Percentiles rank a stretch among this genome's conserved stretches.
Conservation (phyloP, 257 asterid genomes). For the Solanum habrochaites region DNA sequence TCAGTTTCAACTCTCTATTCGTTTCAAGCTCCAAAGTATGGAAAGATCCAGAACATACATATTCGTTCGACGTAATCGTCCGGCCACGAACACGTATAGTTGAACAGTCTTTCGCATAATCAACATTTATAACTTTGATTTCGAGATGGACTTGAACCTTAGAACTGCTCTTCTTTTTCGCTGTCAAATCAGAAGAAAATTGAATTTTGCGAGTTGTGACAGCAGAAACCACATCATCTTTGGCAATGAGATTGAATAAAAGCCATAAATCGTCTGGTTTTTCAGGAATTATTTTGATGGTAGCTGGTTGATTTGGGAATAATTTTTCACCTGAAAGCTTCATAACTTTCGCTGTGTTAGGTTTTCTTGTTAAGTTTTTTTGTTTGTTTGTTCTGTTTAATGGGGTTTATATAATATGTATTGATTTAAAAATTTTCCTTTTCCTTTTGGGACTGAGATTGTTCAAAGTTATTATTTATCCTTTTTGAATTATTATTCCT, state of each 20-base stretch:
- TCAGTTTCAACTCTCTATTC: not conserved
- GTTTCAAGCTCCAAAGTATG: not conserved
- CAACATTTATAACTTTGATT: not conserved
- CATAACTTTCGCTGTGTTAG: not conserved
- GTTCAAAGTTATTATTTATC: no score
- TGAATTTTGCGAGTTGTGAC: not conserved
- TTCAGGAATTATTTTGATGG: not conserved
- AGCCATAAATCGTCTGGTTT: not conserved
- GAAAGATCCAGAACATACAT: not conserved
- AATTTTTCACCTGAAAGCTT: not conserved
- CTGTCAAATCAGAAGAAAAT: not conserved
- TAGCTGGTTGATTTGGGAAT: not conserved
- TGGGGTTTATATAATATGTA: not conserved
- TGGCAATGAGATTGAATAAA: not conserved
- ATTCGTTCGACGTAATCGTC: not conserved
- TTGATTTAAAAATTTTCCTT: not conserved
- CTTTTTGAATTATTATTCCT: no score
- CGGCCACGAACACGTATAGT: not conserved
- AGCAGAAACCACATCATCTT: not conserved
- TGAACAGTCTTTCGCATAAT: not conserved
- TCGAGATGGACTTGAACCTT: not conserved
- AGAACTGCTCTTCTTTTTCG: not conserved
- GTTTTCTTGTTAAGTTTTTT: not conserved
- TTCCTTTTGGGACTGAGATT: no score
- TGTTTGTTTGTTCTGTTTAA: not conserved